Percentiles rank a stretch among this genome's conserved stretches.
phyloP scores from a whole-genome alignment of 306 rosid species.

The Acacia melanoxylon region DNA sequence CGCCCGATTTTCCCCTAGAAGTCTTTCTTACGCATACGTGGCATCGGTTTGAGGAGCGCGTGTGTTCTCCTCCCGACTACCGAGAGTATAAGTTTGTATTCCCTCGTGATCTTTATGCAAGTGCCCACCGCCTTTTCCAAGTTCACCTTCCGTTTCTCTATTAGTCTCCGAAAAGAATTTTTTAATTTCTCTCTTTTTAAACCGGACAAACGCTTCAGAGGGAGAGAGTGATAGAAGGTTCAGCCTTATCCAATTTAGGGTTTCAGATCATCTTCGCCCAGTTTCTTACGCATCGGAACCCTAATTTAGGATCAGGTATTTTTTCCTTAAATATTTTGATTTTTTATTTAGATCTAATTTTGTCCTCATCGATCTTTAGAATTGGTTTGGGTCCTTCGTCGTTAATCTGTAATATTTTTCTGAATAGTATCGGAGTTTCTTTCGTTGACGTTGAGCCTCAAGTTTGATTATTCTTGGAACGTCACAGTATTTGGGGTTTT shows the following conservation, averaged over 20 bases:
- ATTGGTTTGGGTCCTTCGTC: background rate
- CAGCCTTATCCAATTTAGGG: slow-evolving; percentile 43
- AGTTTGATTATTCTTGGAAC: background rate
- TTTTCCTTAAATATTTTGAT: background rate
- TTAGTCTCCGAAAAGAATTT: background rate
- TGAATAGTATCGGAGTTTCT: background rate
- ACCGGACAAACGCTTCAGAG: background rate
- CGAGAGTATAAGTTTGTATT: background rate
- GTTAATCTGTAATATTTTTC: background rate
- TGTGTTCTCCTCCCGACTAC: background rate
- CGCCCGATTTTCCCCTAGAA: background rate
- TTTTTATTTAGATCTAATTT: background rate
- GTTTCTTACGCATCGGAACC: slow-evolving; percentile 31
- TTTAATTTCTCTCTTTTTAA: background rate
- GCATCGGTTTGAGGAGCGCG: background rate
- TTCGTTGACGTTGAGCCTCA: background rate
- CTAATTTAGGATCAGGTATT: slow-evolving; percentile 53
- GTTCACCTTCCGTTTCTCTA: background rate
- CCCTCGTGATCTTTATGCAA: background rate
- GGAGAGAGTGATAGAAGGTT: slow-evolving; percentile 23
- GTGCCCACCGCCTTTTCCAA: background rate
- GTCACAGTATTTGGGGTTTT: background rate
- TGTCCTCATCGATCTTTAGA: background rate
- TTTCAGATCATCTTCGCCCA: slow-evolving; percentile 7
- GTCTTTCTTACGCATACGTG: background rate